Conservation (phyloP, 1,139 yeast species). For the Candida pseudoviswanathii region DNA sequence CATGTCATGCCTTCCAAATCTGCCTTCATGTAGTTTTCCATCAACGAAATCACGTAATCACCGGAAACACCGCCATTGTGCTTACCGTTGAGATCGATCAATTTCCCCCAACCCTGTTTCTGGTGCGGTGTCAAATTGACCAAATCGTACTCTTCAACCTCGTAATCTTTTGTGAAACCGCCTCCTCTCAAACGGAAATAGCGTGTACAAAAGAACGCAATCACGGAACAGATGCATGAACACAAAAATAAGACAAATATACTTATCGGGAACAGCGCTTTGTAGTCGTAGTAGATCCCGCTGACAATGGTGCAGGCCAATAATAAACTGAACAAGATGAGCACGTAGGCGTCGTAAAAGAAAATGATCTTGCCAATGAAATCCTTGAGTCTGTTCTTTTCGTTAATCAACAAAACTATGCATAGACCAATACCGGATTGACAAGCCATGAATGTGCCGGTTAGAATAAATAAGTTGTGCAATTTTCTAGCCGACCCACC, state of each 20-base stretch:
- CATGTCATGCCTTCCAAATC: conserved; percentile 34
- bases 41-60: conserved; percentile 35
- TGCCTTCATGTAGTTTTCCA: conserved; percentile 36
- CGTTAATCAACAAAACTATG: conserved; percentile 16
- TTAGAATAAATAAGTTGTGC: conserved; percentile 19
- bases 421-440: conserved; percentile 18
- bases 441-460: conserved; percentile 18
- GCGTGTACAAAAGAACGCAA: conserved; percentile 17
- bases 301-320: conserved; percentile 9
- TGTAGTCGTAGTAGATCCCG: conserved; percentile 3
- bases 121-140: conserved; percentile 27
- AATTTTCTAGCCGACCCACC: conserved; percentile 14
- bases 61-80: conserved; percentile 41
- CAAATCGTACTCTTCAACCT: conserved; percentile 38
- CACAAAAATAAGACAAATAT: conserved; percentile 13
- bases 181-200: conserved; percentile 17
- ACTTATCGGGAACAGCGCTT: conserved; percentile 9
- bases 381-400: conserved; percentile 19
- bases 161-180: conserved; percentile 19
- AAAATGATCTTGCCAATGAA: conserved; percentile 18
- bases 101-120: conserved; percentile 36
- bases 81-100: conserved; percentile 35
- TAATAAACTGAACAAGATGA: conserved; percentile 1
- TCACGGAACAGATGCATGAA: conserved; percentile 5
- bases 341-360: conserved; percentile 14